These are phyloP conservation scores for Hysterium pulicare DNA, from an alignment of 2,329 filamentous ascomycete species.

Conservation along the genomic window DNA sequence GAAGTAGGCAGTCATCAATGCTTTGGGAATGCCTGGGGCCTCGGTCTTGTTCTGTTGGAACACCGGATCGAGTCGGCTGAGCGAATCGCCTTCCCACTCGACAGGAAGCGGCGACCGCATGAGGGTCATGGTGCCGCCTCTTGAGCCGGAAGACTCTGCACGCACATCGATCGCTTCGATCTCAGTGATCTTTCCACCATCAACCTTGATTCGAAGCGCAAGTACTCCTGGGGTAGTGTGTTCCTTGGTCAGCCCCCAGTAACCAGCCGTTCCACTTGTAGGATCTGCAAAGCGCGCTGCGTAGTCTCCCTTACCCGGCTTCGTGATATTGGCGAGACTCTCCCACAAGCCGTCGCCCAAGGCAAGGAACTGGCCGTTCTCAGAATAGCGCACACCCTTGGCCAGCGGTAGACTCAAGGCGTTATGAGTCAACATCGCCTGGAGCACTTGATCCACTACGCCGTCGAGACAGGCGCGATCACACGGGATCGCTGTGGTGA, in stretches of 20 bases:
- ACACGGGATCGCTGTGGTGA: background rate
- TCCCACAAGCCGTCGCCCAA: conserved; percentile 9
- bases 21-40: background rate
- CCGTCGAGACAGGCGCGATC: conserved; percentile 4
- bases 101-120: conserved; percentile 11
- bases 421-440: conserved; percentile 5
- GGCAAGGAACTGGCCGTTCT: conserved; percentile 9
- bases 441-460: conserved; percentile 5
- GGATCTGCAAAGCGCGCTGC: conserved; percentile 5
- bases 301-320: conserved; percentile 3
- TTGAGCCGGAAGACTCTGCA: conserved; percentile 5
- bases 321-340: conserved; percentile 1
- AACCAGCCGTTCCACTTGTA: conserved; percentile 4
- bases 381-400: conserved; percentile 5
- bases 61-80: conserved; percentile 1
- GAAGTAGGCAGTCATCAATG: conserved; percentile 5
- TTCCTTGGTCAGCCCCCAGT: conserved; percentile 8
- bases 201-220: conserved; percentile 7
- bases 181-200: conserved; percentile 7
- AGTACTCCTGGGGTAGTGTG: conserved; percentile 9
- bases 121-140: conserved; percentile 8
- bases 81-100: conserved; percentile 7
- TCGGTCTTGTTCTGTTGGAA: conserved; percentile 1
- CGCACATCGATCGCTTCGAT: conserved; percentile 8
- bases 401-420: conserved; percentile 7